These are phyloP conservation scores for Paramecium biaurelia DNA, from an alignment of 73 alveolate genomes.

Conservation along the genomic window DNA sequence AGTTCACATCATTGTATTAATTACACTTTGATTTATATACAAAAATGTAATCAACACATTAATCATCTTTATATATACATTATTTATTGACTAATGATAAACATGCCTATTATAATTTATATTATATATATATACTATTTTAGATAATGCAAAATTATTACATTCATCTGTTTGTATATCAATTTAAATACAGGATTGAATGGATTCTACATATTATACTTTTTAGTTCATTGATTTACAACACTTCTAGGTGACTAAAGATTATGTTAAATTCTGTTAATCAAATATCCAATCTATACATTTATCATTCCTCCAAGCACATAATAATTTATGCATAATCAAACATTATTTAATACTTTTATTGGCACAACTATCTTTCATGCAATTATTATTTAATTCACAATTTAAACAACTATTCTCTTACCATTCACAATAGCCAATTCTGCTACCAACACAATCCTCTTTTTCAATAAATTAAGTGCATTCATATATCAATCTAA, in stretches of 20 bases:
- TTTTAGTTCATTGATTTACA: neutral
- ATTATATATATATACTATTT: neutral
- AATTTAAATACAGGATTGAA: neutral
- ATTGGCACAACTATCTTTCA: neutral
- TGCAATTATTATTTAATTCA: neutral
- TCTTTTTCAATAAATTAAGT: neutral
- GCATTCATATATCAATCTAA: conserved; percentile 17
- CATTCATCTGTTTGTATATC: neutral
- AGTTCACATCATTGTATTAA: neutral
- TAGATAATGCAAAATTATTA: neutral
- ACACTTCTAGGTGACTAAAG: neutral
- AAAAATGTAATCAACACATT: neutral
- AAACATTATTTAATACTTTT: neutral
- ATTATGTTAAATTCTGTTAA: neutral
- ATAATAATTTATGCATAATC: neutral
- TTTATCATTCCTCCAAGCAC: conserved; percentile 21
- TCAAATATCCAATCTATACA: neutral
- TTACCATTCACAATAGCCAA: neutral
- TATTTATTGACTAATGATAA: neutral
- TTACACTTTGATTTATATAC: neutral
- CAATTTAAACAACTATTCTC: neutral
- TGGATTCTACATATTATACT: neutral
- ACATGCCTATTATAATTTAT: neutral
- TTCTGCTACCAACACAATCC: neutral
- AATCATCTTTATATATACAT: neutral